phyloP scores from a whole-genome alignment of 495 filamentous ascomycete genomes.

The Neurospora sp. region DNA sequence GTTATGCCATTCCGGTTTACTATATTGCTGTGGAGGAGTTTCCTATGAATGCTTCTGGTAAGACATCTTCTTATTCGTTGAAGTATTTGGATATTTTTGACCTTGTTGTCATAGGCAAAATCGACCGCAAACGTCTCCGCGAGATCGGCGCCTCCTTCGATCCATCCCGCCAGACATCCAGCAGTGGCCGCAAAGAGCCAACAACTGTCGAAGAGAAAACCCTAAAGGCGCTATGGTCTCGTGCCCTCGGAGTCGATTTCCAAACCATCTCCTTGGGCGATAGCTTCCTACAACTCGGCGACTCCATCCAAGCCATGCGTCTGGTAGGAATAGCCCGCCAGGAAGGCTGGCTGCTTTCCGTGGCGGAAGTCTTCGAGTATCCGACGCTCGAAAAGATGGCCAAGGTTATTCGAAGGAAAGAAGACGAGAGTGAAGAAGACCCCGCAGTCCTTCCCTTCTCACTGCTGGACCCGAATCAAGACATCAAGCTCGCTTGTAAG shows the following conservation, averaged over 20 bases:
- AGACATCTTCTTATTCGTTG: too few species aligned
- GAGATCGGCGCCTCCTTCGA: conserved; percentile 20
- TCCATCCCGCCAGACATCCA: background rate
- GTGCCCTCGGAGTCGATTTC: conserved; percentile 13
- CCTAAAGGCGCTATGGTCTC: conserved; percentile 22
- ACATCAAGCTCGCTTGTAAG: background rate
- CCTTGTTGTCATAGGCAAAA: too few species aligned
- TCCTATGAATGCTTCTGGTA: conserved; percentile 24
- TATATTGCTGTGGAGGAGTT: conserved; percentile 49
- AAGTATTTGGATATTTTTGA: too few species aligned
- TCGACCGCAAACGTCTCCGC: conserved; percentile 47
- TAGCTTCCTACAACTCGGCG: conserved; percentile 55
- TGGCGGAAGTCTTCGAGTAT: conserved; percentile 31
- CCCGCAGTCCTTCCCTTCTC: conserved; percentile 7
- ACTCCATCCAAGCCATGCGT: conserved; percentile 62
- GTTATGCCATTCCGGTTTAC: conserved; percentile 52
- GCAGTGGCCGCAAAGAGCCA: background rate
- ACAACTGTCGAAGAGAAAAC: conserved; percentile 10
- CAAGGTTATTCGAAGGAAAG: background rate
- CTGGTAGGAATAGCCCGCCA: conserved; percentile 46
- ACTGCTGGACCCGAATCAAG: background rate
- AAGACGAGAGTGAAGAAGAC: background rate
- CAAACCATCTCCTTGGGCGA: conserved; percentile 38
- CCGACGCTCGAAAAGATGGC: conserved; percentile 16
- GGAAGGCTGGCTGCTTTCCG: conserved; percentile 41